These are phyloP conservation scores for Sporopachydermia quercuum DNA, from an alignment of 805 yeast species.

Conservation along the genomic window DNA sequence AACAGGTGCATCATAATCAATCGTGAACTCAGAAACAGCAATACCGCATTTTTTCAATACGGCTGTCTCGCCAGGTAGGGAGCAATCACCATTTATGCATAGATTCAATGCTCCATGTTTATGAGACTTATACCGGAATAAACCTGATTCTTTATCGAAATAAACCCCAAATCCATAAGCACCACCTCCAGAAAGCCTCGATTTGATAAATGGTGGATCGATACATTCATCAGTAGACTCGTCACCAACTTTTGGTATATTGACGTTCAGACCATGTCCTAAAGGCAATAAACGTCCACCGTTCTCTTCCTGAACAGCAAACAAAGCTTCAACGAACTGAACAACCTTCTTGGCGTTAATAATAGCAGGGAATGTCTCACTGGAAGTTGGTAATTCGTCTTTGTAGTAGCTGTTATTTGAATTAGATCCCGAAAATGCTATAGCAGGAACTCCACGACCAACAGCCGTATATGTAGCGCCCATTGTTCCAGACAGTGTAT, in stretches of 20 bases:
- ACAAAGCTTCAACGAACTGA: not conserved
- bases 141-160: not conserved
- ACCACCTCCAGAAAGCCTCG: constrained; percentile 30
- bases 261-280: constrained; percentile 32
- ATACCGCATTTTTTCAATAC: not conserved
- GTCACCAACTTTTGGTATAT: constrained; percentile 31
- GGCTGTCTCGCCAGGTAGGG: not conserved
- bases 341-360: not conserved
- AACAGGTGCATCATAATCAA: constrained; percentile 1
- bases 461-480: constrained; percentile 31
- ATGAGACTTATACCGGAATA: not conserved
- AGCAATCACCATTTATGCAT: not conserved
- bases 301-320: not conserved
- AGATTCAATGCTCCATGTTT: not conserved
- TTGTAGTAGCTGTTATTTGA: constrained; percentile 12
- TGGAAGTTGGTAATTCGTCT: constrained; percentile 2
- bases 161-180: not conserved
- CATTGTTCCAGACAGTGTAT: constrained; percentile 34
- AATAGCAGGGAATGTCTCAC: not conserved
- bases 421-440: constrained; percentile 28
- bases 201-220: constrained; percentile 26
- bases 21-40: not conserved
- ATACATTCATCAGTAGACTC: constrained; percentile 23
- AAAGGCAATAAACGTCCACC: constrained; percentile 25
- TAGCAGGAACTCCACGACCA: constrained; percentile 25